Conservation (phyloP, 2,329 filamentous ascomycete species). For the Exophiala spinifera region DNA sequence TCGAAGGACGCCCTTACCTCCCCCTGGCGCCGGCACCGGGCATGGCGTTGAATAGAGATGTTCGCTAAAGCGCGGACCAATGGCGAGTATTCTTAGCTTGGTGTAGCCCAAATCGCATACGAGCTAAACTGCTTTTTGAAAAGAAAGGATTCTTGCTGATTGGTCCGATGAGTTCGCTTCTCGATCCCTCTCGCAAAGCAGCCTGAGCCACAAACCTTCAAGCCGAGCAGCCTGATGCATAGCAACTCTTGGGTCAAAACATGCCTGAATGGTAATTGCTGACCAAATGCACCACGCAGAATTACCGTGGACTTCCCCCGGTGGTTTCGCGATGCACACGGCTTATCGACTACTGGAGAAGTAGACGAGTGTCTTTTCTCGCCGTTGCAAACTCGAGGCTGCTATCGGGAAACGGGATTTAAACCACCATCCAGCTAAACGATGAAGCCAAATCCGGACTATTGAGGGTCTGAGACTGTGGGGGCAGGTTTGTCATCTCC, state of each 20-base stretch:
- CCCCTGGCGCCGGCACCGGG: neutral
- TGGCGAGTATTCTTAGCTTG: neutral
- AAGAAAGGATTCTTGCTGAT: slow-evolving; percentile 16
- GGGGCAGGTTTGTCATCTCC: neutral
- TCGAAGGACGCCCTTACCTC: slow-evolving; percentile 1
- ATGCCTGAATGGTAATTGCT: no score
- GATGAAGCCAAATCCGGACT: neutral
- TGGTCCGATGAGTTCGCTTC: slow-evolving; percentile 1
- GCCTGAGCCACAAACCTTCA: neutral
- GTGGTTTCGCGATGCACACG: no score
- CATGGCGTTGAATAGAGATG: neutral
- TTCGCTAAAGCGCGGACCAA: neutral
- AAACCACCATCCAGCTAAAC: neutral
- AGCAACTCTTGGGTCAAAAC: neutral
- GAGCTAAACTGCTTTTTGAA: slow-evolving; percentile 21
- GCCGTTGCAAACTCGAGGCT: neutral
- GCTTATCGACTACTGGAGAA: no score
- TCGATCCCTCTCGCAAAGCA: neutral
- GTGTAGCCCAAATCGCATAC: neutral
- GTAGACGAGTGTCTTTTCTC: neutral
- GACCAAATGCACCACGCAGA: no score
- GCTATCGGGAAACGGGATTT: neutral
- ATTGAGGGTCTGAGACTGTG: neutral
- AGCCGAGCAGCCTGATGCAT: neutral
- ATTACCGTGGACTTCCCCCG: no score